Conservation (phyloP, 352 stramenopile genomes). For the Pythium diclinum region DNA sequence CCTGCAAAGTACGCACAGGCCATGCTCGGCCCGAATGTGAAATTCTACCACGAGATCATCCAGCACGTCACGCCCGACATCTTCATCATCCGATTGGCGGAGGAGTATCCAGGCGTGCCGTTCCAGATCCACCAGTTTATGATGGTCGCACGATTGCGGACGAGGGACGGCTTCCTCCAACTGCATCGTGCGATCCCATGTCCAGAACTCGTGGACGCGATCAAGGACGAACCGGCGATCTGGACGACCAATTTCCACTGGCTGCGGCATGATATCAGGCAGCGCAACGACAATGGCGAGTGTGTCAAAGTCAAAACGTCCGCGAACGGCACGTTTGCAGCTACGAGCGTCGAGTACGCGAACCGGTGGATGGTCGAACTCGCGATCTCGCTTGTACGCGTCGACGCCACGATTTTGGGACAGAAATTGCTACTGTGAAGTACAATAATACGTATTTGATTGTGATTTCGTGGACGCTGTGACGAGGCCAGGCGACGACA, state of each 20-base stretch:
- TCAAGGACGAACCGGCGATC: neutral
- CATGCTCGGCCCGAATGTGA: conserved; percentile 6
- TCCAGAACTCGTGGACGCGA: neutral
- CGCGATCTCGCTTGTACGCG: conserved; percentile 10
- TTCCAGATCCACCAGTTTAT: neutral
- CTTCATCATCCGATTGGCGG: conserved; percentile 11
- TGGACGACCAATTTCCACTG: neutral
- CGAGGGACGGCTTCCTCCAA: neutral
- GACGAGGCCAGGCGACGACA: too few species aligned
- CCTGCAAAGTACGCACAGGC: neutral
- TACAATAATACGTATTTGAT: too few species aligned
- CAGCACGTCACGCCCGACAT: conserved; percentile 16
- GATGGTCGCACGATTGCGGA: neutral
- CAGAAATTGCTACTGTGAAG: conserved; percentile 1
- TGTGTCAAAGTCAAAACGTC: conserved; percentile 2
- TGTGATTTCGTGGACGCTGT: too few species aligned
- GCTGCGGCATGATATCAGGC: neutral
- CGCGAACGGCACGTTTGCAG: neutral
- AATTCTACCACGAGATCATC: conserved; percentile 11
- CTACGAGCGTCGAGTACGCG: neutral
- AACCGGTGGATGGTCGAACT: conserved; percentile 13
- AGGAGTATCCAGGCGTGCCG: conserved; percentile 7
- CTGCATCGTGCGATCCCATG: neutral
- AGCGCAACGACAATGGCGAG: neutral
- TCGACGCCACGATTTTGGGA: neutral